Evolutionary conservation across 305 asterid genomes (phyloP).

Genomic region (Fraxinus ornus): DNA sequence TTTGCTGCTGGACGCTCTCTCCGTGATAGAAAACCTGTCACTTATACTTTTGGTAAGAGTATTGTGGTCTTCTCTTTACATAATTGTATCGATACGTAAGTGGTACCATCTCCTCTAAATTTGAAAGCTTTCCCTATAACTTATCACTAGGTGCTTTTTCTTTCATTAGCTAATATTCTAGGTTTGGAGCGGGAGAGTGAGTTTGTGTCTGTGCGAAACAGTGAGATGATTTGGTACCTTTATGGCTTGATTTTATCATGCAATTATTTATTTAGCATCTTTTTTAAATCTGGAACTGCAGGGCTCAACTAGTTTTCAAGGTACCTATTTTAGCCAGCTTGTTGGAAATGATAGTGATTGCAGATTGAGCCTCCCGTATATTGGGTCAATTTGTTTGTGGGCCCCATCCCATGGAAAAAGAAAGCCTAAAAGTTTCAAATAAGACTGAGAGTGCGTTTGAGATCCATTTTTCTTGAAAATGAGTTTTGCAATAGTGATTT

Average conservation of each 20-base stretch:
- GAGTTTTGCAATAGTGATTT: neutral
- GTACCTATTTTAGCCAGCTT: neutral
- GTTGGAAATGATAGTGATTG: neutral
- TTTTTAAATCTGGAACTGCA: neutral
- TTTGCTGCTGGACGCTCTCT: slow-evolving; percentile 85
- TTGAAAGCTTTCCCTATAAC: neutral
- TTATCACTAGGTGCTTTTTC: neutral
- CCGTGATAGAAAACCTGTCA: slow-evolving; percentile 96
- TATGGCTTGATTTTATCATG: neutral
- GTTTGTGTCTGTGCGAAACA: neutral
- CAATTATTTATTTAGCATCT: neutral
- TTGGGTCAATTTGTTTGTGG: neutral
- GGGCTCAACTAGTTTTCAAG: neutral
- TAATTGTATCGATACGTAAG: neutral
- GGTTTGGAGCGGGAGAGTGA: neutral
- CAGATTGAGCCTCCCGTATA: neutral
- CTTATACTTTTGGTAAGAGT: slow-evolving; percentile 84
- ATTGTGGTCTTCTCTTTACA: neutral
- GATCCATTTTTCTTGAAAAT: neutral
- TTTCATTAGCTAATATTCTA: neutral
- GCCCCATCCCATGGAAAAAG: neutral
- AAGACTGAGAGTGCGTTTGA: neutral
- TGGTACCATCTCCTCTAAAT: neutral
- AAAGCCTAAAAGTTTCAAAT: neutral
- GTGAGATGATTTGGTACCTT: neutral